phyloP scores from a whole-genome alignment of 2,329 filamentous ascomycete species.

The Exophiala aquamarina region DNA sequence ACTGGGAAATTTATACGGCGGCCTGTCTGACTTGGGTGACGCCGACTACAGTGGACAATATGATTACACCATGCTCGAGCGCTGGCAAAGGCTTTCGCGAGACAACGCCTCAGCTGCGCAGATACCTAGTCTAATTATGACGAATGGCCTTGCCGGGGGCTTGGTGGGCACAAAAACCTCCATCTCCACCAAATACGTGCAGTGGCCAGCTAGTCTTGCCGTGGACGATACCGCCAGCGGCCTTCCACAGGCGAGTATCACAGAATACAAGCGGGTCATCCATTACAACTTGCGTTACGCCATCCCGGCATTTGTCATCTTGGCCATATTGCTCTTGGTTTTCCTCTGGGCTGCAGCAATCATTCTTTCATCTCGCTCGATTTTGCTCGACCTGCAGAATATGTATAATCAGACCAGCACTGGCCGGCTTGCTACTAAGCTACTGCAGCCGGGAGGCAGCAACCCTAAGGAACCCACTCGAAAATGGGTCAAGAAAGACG shows the following conservation, averaged over 20 bases:
- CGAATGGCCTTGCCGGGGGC: constrained; percentile 34
- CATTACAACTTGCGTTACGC: constrained; percentile 36
- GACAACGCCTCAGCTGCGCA: constrained; percentile 29
- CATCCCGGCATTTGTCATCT: constrained; percentile 32
- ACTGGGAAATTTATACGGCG: constrained; percentile 9
- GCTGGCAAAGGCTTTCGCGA: constrained; percentile 41
- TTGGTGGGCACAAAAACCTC: constrained; percentile 16
- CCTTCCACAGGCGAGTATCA: constrained; percentile 24
- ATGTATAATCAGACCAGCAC: constrained; percentile 15
- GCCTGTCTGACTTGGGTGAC: not conserved
- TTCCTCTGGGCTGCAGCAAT: constrained; percentile 9
- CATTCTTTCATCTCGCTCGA: constrained; percentile 4
- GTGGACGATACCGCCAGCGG: constrained; percentile 9
- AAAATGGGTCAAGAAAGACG: too few species aligned
- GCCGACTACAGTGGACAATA: constrained; percentile 37
- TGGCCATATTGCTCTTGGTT: constrained; percentile 8
- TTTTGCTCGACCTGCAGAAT: constrained; percentile 8
- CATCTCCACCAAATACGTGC: constrained; percentile 9
- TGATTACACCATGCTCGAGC: constrained; percentile 41
- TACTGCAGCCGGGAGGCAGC: too few species aligned
- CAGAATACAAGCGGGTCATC: constrained; percentile 31
- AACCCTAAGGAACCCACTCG: too few species aligned
- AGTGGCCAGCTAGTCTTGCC: constrained; percentile 9
- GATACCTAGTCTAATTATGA: constrained; percentile 48
- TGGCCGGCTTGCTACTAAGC: constrained; percentile 9